Percentiles rank a stretch among this genome's conserved stretches.
Conservation (phyloP, 352 stramenopile species). For the Globisporangium emineosum region DNA sequence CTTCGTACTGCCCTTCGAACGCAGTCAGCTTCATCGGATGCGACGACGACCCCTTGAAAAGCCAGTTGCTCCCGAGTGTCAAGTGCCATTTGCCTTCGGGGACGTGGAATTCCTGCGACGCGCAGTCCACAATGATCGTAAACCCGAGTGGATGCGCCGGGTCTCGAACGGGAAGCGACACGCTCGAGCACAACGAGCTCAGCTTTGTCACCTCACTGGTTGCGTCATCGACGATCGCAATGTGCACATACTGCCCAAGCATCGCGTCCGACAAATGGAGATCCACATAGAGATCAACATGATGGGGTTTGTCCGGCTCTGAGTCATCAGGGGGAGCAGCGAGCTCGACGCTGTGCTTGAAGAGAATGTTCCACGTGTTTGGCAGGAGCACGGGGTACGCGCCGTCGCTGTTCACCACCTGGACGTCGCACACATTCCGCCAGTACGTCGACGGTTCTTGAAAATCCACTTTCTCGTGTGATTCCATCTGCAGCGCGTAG, state of each 20-base stretch:
- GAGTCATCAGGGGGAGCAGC: not conserved
- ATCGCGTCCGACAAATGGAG: constrained; percentile 56
- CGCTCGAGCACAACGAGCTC: constrained; percentile 29
- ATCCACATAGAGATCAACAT: constrained; percentile 44
- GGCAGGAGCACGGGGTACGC: constrained; percentile 41
- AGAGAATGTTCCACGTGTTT: constrained; percentile 52
- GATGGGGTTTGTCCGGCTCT: not conserved
- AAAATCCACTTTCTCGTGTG: constrained; percentile 34
- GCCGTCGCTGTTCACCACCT: constrained; percentile 50
- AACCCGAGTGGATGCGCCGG: constrained; percentile 17
- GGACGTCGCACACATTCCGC: constrained; percentile 35
- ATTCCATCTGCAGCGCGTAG: constrained; percentile 57
- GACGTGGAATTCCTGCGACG: constrained; percentile 24
- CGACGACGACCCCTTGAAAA: constrained; percentile 34
- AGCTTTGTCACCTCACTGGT: constrained; percentile 32
- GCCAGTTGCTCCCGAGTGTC: constrained; percentile 46
- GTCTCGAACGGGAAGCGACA: constrained; percentile 19
- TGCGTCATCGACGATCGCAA: constrained; percentile 46
- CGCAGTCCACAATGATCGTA: constrained; percentile 65
- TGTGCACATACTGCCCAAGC: constrained; percentile 39
- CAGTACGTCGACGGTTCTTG: constrained; percentile 43
- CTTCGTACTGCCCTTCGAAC: constrained; percentile 52
- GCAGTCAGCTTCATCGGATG: constrained; percentile 37
- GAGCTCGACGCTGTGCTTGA: constrained; percentile 59
- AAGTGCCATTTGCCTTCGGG: constrained; percentile 57